phyloP scores from a whole-genome alignment of 768 basidiomycete species.

The Punctularia strigosozonata region DNA sequence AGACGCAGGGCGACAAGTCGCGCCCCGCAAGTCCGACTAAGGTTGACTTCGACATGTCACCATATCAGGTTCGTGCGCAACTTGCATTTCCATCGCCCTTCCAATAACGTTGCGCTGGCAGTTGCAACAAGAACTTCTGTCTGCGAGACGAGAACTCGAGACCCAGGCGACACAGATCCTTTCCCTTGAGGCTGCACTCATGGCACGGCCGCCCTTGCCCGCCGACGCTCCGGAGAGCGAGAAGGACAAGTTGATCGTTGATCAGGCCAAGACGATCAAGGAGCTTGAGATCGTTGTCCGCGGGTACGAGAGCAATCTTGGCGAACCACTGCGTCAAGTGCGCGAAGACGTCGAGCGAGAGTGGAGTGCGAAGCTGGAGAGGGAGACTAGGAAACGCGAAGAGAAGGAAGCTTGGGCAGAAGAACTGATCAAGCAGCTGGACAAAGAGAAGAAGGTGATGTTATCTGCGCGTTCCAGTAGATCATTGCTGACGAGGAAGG shows the following conservation, averaged over 20 bases:
- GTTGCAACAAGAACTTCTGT: constrained; percentile 83
- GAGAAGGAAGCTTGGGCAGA: constrained; percentile 65
- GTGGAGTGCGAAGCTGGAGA: constrained; percentile 49
- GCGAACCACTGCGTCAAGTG: constrained; percentile 52
- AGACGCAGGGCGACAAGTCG: constrained; percentile 54
- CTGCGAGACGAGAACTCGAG: constrained; percentile 65
- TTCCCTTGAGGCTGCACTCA: constrained; percentile 68
- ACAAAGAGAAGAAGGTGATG: constrained; percentile 62
- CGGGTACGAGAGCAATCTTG: constrained; percentile 65
- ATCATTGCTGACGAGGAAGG: background rate
- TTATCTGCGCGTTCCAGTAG: background rate
- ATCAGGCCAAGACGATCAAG: constrained; percentile 63
- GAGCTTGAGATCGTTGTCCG: constrained; percentile 65
- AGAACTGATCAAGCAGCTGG: constrained; percentile 64
- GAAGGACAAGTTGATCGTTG: constrained; percentile 63
- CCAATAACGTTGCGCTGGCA: constrained; percentile 14
- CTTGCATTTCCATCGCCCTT: constrained; percentile 1
- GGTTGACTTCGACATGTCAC: constrained; percentile 82
- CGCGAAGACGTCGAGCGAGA: constrained; percentile 68
- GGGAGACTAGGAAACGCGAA: constrained; percentile 45
- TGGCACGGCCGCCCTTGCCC: constrained; percentile 56
- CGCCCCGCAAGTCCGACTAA: constrained; percentile 77
- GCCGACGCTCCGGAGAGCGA: constrained; percentile 55
- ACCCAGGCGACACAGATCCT: constrained; percentile 76
- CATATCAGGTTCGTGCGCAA: constrained; percentile 53